These are phyloP conservation scores for Limnanthes douglasii DNA, from an alignment of 345 rosid genomes.

Conservation along the genomic window DNA sequence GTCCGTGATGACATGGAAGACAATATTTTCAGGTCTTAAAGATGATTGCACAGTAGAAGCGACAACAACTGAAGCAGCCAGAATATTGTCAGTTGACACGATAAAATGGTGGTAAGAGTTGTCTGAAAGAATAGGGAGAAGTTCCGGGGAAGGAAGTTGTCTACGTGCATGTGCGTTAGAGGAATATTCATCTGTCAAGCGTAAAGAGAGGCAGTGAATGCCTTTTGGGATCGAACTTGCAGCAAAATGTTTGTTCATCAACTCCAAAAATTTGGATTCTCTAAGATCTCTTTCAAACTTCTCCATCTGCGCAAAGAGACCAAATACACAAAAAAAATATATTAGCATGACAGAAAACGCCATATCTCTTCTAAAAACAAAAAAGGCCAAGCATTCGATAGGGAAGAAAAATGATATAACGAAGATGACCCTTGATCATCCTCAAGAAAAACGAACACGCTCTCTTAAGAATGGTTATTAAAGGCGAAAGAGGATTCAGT, in stretches of 20 bases:
- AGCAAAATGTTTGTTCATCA: slow-evolving; percentile 98
- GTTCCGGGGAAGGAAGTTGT: slow-evolving; percentile 97
- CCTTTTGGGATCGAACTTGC: slow-evolving; percentile 98
- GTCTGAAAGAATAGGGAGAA: slow-evolving; percentile 87
- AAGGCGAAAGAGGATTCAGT: too few relatives aligned
- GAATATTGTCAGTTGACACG: slow-evolving; percentile 82
- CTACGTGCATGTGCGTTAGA: slow-evolving; percentile 97
- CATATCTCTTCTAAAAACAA: background rate
- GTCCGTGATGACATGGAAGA: slow-evolving; percentile 94
- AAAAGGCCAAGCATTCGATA: slow-evolving; percentile 1
- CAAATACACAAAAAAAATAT: slow-evolving; percentile 2
- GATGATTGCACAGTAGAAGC: slow-evolving; percentile 79
- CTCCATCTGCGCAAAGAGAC: slow-evolving; percentile 55
- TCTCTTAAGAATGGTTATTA: too few relatives aligned
- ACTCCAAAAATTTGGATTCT: slow-evolving; percentile 86
- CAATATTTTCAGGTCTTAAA: slow-evolving; percentile 76
- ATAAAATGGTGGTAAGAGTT: slow-evolving; percentile 80
- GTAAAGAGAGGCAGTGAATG: slow-evolving; percentile 89
- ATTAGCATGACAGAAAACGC: slow-evolving; percentile 1
- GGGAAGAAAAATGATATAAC: background rate
- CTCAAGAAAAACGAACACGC: too few relatives aligned
- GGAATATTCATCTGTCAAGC: slow-evolving; percentile 95
- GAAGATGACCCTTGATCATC: too few relatives aligned
- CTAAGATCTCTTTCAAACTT: slow-evolving; percentile 74
- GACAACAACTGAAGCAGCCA: slow-evolving; percentile 99